These are phyloP conservation scores for Aspergillus brunneoviolaceus DNA, from an alignment of 2,329 filamentous ascomycete species.

Conservation along the genomic window DNA sequence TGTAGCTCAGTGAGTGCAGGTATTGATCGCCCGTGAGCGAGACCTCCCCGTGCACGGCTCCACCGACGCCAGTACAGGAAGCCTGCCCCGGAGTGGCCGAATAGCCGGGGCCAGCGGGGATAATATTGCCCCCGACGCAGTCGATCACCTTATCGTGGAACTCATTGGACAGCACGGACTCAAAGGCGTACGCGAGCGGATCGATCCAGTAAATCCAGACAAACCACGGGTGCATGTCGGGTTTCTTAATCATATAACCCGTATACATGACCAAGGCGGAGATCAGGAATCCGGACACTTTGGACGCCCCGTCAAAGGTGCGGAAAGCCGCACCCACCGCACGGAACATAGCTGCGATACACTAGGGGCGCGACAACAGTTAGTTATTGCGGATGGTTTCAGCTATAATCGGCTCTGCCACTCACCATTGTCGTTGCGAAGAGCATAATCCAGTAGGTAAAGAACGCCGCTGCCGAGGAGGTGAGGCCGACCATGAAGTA, in stretches of 20 bases:
- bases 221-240: slow-evolving; percentile 72
- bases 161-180: slow-evolving; percentile 79
- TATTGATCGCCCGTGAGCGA: no score
- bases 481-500: slow-evolving; percentile 63
- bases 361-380: slow-evolving; percentile 15
- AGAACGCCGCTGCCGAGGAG: slow-evolving; percentile 53
- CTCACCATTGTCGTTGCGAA: slow-evolving; percentile 46
- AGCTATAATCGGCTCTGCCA: no score
- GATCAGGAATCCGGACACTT: slow-evolving; percentile 40
- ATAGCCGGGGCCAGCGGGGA: slow-evolving; percentile 46
- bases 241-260: slow-evolving; percentile 39
- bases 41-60: no score
- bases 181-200: slow-evolving; percentile 74
- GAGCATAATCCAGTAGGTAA: slow-evolving; percentile 58
- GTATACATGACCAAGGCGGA: slow-evolving; percentile 43
- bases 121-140: slow-evolving; percentile 38
- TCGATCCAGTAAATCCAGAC: slow-evolving; percentile 78
- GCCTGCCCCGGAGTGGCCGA: slow-evolving; percentile 35
- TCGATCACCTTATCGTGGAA: slow-evolving; percentile 64
- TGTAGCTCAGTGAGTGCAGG: no score
- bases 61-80: slow-evolving; percentile 58
- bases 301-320: slow-evolving; percentile 58
- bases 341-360: slow-evolving; percentile 58
- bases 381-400: no score
- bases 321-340: slow-evolving; percentile 53